Evolutionary conservation across 2,329 filamentous ascomycete genomes (phyloP), one percentile per base, ranked within the genome.

Genomic region (Monosporascus sp.): DNA sequence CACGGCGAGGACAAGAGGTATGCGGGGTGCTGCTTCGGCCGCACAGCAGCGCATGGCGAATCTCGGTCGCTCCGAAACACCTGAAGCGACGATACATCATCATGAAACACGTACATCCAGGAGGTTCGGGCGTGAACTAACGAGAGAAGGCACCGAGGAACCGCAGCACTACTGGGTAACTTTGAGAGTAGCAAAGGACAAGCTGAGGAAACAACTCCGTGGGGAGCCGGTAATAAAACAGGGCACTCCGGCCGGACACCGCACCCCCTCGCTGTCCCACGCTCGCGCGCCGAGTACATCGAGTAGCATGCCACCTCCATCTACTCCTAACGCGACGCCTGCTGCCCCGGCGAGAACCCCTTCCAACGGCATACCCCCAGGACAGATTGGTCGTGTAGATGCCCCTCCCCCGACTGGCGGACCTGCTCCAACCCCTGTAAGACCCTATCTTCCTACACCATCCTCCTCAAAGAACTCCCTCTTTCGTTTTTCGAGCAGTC

Each of bases 21-120:
- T 97, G 82, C 86, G 93, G 53, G 91, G 90, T 50, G 93, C 93
- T 17, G 93, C 93, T 17, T 87, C 86, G 25, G 88, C 87, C 44
- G 93, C 93, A 5, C 89, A 93, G 67, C 89, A 90, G 59, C 88
- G 92, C 52, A 93, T 97, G 83, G 87, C 87, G 37, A 87, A 89
- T 58, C 68, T 90, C 49, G 85, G 86, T 49, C 86, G 94, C 56
- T 97, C 93, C 35, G 89, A 92, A 67, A 97, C 94, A 0, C 94
- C 94, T 3, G 94, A 97, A 68, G 77, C 86, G 9, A 80, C 77
- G 51, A 75, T 80, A 60, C 86, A 86, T 61, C 85, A 85, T 62
- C 83, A 89, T 62, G 90, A 96, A 68, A 82, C 87, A 1, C 78
- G 91, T 62, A 84, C 81, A 7, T 86, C 86, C 6, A 78, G 81